Base-by-base conservation (phyloP, 257 asterid species). In the Nicotiana otophora region DNA sequence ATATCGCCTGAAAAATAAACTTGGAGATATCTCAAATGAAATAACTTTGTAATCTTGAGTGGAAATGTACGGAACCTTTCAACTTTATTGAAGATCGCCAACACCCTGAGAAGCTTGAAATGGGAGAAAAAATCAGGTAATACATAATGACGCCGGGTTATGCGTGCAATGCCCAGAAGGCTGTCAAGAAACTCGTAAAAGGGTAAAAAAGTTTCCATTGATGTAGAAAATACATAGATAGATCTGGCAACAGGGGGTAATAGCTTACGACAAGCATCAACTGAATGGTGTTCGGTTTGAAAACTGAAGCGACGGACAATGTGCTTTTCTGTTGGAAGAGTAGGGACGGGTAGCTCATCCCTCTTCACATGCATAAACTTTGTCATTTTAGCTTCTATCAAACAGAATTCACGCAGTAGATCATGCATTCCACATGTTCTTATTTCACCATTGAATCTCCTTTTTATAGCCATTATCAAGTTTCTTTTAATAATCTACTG, bases 391-490 rank as follows among this genome's bases (percentile, higher is more conserved):
- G 23, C 65, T 48, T 76, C 65, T 16, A 10, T 51, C 26, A 76
- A 51, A 76, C 82, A 75, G 42, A 75, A 74, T 10, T 74, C 76
- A 62, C 19, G 82, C 1, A 83, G 23, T 12, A 76, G 20, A 77
- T 77, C 82, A 48, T 83, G 82, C 19, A 83, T 31, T 28, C 48
- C 28, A 23, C 61, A 83, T 6, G 48, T 11, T 65, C 64, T 83
- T 48, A 53, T 42, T 11, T 67, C 65, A 2, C 82, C 60, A 0
- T 30, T 64, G 30, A 26, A 76, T 11, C 66, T 77, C n/a, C 30
- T 17, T 48, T 76, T 62, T 2, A 17, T 28, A 51, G 51, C 48
- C 17, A 63, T 42, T 10, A 63, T 63, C 10, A 77, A 75, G 28
- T 74, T 83, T 19, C 82, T 63, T 17, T 39, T 48, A 28, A 83